These are phyloP conservation scores for Pyrus betulifolia DNA, from an alignment of 306 rosid species.

Conservation along the genomic window DNA sequence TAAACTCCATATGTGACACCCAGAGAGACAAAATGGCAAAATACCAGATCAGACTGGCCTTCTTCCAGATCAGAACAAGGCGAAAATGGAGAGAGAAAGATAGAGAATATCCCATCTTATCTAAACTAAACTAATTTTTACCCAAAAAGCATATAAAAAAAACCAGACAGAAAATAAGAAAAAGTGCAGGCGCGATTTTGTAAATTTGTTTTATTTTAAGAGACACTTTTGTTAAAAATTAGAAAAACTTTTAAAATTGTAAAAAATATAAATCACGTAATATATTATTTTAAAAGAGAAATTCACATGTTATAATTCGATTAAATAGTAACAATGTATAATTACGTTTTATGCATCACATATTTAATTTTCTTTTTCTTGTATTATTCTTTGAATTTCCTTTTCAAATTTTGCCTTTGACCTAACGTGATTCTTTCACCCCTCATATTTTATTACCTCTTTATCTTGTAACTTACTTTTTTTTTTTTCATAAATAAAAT, in stretches of 20 bases:
- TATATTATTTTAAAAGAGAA: not conserved
- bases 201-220: not conserved
- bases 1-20: not conserved
- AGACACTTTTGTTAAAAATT: not conserved
- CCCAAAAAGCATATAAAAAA: not conserved
- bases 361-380: no score
- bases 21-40: not conserved
- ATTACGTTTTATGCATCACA: no score
- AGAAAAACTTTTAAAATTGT: no score
- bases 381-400: no score
- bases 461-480: no score
- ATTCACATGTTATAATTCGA: not conserved
- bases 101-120: not conserved
- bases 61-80: not conserved
- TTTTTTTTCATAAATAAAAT: not conserved
- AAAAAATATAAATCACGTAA: no score
- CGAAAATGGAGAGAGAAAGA: not conserved
- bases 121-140: not conserved
- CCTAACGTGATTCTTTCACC: not conserved
- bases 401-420: not conserved
- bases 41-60: not conserved
- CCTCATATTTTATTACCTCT: not conserved
- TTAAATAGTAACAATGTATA: rapidly evolving
- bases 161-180: no score
- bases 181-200: not conserved